phyloP scores from a whole-genome alignment of 1,284 basidiomycete species.

The Sanguinoderma infundibulare region DNA sequence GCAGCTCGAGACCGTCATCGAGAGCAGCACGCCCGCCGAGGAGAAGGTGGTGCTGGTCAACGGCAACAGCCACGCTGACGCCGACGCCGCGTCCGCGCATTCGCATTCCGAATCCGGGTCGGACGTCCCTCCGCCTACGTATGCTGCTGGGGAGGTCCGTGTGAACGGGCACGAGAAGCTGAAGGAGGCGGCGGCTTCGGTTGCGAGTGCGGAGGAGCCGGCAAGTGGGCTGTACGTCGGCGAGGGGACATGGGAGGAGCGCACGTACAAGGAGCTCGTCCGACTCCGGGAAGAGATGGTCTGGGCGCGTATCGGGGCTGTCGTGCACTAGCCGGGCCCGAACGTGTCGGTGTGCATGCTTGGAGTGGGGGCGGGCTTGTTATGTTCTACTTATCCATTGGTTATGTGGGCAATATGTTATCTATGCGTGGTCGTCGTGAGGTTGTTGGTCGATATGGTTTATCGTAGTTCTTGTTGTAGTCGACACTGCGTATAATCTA shows the following conservation, averaged over 20 bases:
- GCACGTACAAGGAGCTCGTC: slow-evolving; percentile 85
- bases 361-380: background rate
- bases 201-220: slow-evolving; percentile 15
- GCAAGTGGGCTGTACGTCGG: slow-evolving; percentile 43
- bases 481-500: background rate
- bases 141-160: background rate
- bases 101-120: background rate
- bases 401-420: background rate
- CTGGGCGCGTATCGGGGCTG: slow-evolving; percentile 80
- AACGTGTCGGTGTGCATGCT: background rate
- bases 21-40: background rate
- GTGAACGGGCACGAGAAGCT: background rate
- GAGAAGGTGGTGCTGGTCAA: background rate
- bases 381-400: background rate
- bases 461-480: slow-evolving; percentile 9
- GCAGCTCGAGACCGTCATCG: background rate
- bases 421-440: slow-evolving; percentile 1
- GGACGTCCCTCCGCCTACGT: background rate
- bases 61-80: slow-evolving; percentile 8
- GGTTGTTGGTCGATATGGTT: background rate
- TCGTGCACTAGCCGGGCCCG: slow-evolving; percentile 38
- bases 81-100: background rate
- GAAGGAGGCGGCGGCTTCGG: slow-evolving; percentile 3
- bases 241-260: slow-evolving; percentile 85
- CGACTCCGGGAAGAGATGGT: slow-evolving; percentile 89